Evolutionary conservation across 1,284 basidiomycete genomes (phyloP), one percentile per base, ranked within the genome.

Genomic region (Cutaneotrichosporon sp.): DNA sequence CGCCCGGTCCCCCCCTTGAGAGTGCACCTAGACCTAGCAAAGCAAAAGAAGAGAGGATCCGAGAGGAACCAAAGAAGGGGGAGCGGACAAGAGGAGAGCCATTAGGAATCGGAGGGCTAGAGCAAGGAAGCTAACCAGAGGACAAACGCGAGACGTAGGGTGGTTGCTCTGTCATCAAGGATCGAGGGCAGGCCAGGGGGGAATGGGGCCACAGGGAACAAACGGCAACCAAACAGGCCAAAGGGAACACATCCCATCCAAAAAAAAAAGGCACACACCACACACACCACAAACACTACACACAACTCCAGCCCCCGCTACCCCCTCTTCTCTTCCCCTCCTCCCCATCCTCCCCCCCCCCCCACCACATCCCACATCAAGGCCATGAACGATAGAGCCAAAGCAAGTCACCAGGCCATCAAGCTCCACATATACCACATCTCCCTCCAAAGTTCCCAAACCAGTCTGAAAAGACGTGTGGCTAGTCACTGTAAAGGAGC

Each of bases 161-260:
- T 46, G 42, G 42, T 46, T 46, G 42, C 42, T 46, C 42, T 46
- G 42, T 46, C 42, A 46, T 46, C 42, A n/a, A 46, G 42, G 42
- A 46, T 46, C 42, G 42, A 46, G 42, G 42, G 42, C 42, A 46
- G 2, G 18, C 42, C 34, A 36, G 34, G 7, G 34, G 34, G 11
- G 8, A 8, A 36, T 8, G 34, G 34, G 26, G 26, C 26, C 26
- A 26, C 26, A 40, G 38, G 38, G 38, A 11, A 40, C 38, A 40
- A 18, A 46, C 42, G 42, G 42, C 42, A 46, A 46, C 42, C 42
- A 46, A 46, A 18, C 14, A 18, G 42, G 42, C 18, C 16, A 16
- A 46, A 42, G 40, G 34, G 34, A 36, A 36, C 34, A 36, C 34
- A 36, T 13, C 11, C 11, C 2, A 36, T 13, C 34, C 26, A 26